phyloP scores from a whole-genome alignment of 805 yeast genomes.

The Candida awuae region DNA sequence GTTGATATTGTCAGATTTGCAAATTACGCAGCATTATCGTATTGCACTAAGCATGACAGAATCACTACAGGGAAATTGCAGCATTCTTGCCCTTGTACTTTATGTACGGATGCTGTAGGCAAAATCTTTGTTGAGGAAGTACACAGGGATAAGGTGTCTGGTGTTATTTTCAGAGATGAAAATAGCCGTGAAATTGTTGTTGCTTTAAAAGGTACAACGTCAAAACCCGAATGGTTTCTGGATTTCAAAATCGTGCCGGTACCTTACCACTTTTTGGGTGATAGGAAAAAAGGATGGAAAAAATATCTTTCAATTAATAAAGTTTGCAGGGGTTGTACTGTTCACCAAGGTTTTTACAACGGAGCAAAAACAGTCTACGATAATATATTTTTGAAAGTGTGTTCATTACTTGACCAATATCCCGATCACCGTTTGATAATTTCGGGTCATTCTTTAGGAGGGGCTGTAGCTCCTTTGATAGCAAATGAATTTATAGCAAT shows the following conservation, averaged over 20 bases:
- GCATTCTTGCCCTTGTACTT: constrained; percentile 29
- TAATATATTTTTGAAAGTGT: constrained; percentile 31
- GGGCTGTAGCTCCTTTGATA: constrained; percentile 54
- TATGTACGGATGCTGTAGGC: constrained; percentile 22
- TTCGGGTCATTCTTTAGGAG: constrained; percentile 66
- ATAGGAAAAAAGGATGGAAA: constrained; percentile 10
- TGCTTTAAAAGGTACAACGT: constrained; percentile 57
- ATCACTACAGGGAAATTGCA: constrained; percentile 21
- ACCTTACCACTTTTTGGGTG: constrained; percentile 29
- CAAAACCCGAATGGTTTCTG: constrained; percentile 52
- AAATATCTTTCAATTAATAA: constrained; percentile 13
- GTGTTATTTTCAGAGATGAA: constrained; percentile 46
- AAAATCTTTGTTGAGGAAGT: constrained; percentile 32
- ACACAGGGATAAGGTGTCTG: constrained; percentile 44
- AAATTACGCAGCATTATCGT: constrained; percentile 28
- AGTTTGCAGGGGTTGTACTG: constrained; percentile 43
- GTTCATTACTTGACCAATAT: constrained; percentile 27
- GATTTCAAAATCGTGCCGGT: constrained; percentile 45
- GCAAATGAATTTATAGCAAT: constrained; percentile 52
- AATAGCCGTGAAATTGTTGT: constrained; percentile 35
- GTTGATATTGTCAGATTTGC: constrained; percentile 42
- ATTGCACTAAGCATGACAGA: constrained; percentile 26
- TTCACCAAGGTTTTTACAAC: constrained; percentile 58
- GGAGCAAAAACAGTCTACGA: constrained; percentile 37
- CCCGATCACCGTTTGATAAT: constrained; percentile 45